phyloP scores from a whole-genome alignment of 73 alveolate genomes.

The Uronychia binucleata region DNA sequence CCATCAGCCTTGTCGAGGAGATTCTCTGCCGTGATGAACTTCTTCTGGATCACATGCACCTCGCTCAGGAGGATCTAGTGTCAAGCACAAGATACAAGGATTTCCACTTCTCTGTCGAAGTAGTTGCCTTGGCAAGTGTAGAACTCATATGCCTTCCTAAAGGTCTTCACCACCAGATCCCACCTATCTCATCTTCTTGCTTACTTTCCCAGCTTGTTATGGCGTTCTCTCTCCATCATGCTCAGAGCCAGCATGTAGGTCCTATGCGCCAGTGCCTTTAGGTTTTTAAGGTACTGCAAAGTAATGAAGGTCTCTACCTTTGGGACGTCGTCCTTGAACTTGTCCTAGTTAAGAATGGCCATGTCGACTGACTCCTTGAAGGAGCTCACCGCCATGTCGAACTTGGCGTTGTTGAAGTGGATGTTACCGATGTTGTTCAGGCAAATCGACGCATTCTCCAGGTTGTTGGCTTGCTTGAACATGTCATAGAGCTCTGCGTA shows the following conservation, averaged over 20 bases:
- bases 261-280: neutral
- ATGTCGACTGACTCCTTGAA: conserved; percentile 20
- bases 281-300: neutral
- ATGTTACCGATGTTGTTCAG: conserved; percentile 64
- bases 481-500: neutral
- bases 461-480: conserved; percentile 7
- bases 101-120: neutral
- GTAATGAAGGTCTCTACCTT: neutral
- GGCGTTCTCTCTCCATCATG: neutral
- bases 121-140: neutral
- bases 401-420: conserved; percentile 51
- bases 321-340: neutral
- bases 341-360: neutral
- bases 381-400: conserved; percentile 55
- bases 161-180: neutral
- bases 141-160: neutral
- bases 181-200: neutral
- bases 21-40: neutral
- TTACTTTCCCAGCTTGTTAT: neutral
- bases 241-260: neutral
- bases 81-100: neutral
- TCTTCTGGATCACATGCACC: neutral
- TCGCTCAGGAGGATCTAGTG: neutral
- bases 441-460: conserved; percentile 70
- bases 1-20: neutral